Conservation (phyloP, 495 filamentous ascomycete species). For the Tuber microsphaerosporum region DNA sequence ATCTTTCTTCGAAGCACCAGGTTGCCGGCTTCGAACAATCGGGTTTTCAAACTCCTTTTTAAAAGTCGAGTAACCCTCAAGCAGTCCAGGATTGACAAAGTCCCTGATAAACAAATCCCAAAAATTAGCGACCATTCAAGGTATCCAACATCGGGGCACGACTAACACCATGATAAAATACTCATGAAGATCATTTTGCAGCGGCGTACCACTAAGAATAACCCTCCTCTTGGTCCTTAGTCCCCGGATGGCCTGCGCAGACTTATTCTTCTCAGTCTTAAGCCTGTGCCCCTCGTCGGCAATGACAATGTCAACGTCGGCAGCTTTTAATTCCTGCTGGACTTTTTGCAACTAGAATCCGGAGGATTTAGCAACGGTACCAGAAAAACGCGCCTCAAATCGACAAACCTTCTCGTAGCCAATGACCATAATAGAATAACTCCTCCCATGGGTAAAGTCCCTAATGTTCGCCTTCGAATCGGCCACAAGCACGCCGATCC, state of each 20-base stretch:
- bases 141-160: background rate
- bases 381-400: background rate
- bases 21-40: constrained; percentile 66
- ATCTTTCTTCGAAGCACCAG: constrained; percentile 58
- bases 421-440: constrained; percentile 73
- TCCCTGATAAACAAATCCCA: constrained; percentile 43
- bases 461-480: constrained; percentile 58
- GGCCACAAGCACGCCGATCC: constrained; percentile 67
- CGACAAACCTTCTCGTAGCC: constrained; percentile 68
- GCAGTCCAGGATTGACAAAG: constrained; percentile 68
- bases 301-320: constrained; percentile 68
- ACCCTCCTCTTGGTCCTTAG: constrained; percentile 61
- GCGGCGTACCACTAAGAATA: constrained; percentile 69
- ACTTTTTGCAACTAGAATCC: constrained; percentile 46
- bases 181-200: constrained; percentile 74
- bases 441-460: constrained; percentile 70
- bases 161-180: constrained; percentile 62
- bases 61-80: constrained; percentile 63
- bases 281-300: constrained; percentile 76
- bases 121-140: background rate
- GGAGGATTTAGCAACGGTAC: background rate
- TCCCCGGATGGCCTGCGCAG: constrained; percentile 64
- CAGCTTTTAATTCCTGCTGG: constrained; percentile 59
- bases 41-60: constrained; percentile 66
- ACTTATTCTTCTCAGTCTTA: constrained; percentile 76